Percentiles rank a stretch among this genome's conserved stretches.
Conservation (phyloP, 1,284 basidiomycete species). For the Thelephora terrestris region DNA sequence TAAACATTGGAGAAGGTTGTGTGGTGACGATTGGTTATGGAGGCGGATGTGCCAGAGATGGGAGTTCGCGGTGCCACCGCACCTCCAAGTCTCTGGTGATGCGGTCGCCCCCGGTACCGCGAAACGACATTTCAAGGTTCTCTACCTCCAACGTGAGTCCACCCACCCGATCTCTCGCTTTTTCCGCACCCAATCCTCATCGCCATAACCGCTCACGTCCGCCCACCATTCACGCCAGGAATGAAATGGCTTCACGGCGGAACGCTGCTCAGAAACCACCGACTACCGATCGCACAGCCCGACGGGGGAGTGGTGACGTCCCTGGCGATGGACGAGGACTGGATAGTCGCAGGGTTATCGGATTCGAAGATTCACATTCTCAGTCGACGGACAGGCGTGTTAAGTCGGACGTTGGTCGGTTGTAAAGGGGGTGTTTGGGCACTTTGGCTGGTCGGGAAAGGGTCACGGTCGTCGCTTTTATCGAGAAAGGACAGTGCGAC, state of each 20-base stretch:
- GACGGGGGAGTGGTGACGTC: constrained; percentile 80
- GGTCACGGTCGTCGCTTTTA: background rate
- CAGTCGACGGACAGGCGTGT: constrained; percentile 70
- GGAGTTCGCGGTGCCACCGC: constrained; percentile 31
- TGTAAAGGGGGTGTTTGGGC: constrained; percentile 93
- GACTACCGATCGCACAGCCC: constrained; percentile 41
- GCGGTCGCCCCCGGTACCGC: constrained; percentile 43
- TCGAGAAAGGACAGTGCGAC: background rate
- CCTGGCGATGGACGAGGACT: constrained; percentile 76
- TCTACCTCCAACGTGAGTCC: constrained; percentile 63
- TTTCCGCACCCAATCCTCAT: constrained; percentile 3
- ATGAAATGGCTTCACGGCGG: constrained; percentile 84
- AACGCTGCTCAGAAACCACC: constrained; percentile 63
- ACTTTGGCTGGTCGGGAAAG: constrained; percentile 51
- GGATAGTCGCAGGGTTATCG: constrained; percentile 86
- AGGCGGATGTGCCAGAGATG: constrained; percentile 62
- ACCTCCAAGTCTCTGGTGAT: constrained; percentile 6
- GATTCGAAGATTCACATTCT: constrained; percentile 87
- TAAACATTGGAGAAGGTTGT: constrained; percentile 66
- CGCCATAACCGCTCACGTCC: constrained; percentile 2
- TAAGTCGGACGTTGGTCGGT: constrained; percentile 71
- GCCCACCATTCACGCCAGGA: constrained; percentile 33
- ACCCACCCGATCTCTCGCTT: background rate
- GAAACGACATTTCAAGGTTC: constrained; percentile 59
- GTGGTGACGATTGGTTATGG: constrained; percentile 84